Conservation (phyloP, 148 eudicot species). For the Chenopodium berlandieri region DNA sequence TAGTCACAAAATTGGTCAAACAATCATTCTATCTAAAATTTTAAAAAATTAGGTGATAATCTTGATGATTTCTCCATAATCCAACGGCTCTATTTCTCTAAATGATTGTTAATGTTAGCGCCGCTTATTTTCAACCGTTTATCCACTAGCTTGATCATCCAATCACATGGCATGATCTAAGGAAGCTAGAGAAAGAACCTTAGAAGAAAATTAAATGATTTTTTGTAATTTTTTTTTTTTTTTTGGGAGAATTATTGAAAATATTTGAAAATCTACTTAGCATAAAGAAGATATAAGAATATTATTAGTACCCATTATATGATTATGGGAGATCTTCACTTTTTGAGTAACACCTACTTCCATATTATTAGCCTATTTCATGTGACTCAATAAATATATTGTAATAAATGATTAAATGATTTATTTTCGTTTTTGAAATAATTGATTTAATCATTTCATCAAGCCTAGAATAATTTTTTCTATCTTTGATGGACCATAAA, state of each 20-base stretch:
- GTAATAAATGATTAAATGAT: neutral
- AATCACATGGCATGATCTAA: conserved; percentile 15
- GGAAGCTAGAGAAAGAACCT: neutral
- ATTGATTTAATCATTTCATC: neutral
- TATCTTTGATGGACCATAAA: neutral
- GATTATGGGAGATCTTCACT: conserved; percentile 19
- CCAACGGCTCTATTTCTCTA: neutral
- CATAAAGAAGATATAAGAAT: neutral
- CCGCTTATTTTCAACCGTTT: neutral
- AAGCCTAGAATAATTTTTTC: neutral
- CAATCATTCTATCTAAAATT: conserved; percentile 14
- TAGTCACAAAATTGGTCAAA: conserved; percentile 17
- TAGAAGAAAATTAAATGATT: neutral
- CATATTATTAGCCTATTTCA: conserved; percentile 10
- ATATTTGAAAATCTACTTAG: neutral
- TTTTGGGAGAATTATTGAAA: conserved; percentile 12
- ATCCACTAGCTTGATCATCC: neutral
- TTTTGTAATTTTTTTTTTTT: neutral
- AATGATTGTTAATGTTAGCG: conserved; percentile 4
- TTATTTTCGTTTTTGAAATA: too few species aligned
- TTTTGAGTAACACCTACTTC: conserved; percentile 22
- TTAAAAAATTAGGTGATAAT: conserved; percentile 3
- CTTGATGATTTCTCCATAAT: conserved; percentile 6
- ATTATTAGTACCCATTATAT: conserved; percentile 1
- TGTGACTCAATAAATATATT: conserved; percentile 10